Percentiles rank a stretch among this genome's conserved stretches.
phyloP scores from a whole-genome alignment of 179 eudicot species.

The Beta corolliflora region DNA sequence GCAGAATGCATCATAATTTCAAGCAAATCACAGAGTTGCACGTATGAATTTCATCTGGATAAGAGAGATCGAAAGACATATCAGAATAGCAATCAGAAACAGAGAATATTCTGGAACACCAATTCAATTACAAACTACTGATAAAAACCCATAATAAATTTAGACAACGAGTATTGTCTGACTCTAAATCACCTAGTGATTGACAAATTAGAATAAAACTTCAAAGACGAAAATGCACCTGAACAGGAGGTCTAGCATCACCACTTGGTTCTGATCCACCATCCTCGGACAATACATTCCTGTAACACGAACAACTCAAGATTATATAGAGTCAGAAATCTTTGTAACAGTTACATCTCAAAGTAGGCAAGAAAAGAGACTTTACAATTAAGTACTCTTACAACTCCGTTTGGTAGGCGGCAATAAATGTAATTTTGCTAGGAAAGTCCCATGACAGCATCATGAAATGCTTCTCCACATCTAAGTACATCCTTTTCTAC shows the following conservation, averaged over 20 bases:
- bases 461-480: too few species aligned
- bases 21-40: not conserved
- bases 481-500: too few species aligned
- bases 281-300: slow-evolving; percentile 88
- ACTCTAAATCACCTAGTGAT: not conserved
- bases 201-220: slow-evolving; percentile 1
- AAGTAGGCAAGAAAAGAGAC: not conserved
- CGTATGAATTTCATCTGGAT: not conserved
- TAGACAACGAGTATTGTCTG: not conserved
- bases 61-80: not conserved
- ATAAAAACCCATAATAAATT: not conserved
- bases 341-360: not conserved
- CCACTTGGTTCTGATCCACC: slow-evolving; percentile 66
- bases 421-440: too few species aligned
- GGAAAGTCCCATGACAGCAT: too few species aligned
- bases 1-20: not conserved
- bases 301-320: slow-evolving; percentile 29
- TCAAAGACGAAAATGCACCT: slow-evolving; percentile 51
- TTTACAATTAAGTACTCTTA: too few species aligned
- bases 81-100: not conserved
- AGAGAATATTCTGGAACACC: not conserved
- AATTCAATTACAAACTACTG: not conserved
- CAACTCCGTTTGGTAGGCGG: too few species aligned
- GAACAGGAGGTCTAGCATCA: slow-evolving; percentile 67
- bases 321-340: slow-evolving; percentile 1